Percentiles rank a stretch among this genome's conserved stretches.
Evolutionary conservation across 768 basidiomycete species (phyloP).

Genomic region (Phaffia australis): DNA sequence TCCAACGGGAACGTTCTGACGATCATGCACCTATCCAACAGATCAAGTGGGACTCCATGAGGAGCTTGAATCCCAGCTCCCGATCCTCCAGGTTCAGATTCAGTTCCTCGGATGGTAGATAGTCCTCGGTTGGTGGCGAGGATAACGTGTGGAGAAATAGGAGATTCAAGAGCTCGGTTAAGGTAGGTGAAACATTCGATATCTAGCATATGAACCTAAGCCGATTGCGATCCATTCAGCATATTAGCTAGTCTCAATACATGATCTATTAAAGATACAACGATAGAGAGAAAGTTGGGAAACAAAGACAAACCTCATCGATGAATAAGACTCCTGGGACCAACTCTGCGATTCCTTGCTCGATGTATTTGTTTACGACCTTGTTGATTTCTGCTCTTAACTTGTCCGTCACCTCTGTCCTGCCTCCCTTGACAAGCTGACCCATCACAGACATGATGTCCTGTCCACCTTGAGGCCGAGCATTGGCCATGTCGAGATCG

Average conservation of each 20-base stretch:
- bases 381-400: slow-evolving; percentile 91
- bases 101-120: slow-evolving; percentile 81
- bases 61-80: slow-evolving; percentile 68
- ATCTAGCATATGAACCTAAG: slow-evolving; percentile 96
- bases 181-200: slow-evolving; percentile 99
- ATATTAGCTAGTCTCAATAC: neutral
- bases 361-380: slow-evolving; percentile 92
- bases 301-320: slow-evolving; percentile 62
- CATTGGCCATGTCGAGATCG: slow-evolving; percentile 92
- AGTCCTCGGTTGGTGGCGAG: slow-evolving; percentile 93
- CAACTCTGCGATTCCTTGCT: slow-evolving; percentile 95
- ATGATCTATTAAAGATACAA: neutral
- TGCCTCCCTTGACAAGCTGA: slow-evolving; percentile 72
- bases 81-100: slow-evolving; percentile 36
- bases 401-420: slow-evolving; percentile 97
- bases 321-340: slow-evolving; percentile 98
- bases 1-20: slow-evolving; percentile 81
- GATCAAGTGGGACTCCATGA: slow-evolving; percentile 86
- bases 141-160: slow-evolving; percentile 95
- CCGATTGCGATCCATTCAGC: neutral
- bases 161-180: slow-evolving; percentile 86
- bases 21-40: slow-evolving; percentile 90
- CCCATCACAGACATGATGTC: slow-evolving; percentile 98
- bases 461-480: slow-evolving; percentile 77
- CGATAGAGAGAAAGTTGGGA: neutral